Evolutionary conservation across 305 asterid genomes (phyloP), one percentile per base, ranked within the genome.

Genomic region (Fraxinus sp.): DNA sequence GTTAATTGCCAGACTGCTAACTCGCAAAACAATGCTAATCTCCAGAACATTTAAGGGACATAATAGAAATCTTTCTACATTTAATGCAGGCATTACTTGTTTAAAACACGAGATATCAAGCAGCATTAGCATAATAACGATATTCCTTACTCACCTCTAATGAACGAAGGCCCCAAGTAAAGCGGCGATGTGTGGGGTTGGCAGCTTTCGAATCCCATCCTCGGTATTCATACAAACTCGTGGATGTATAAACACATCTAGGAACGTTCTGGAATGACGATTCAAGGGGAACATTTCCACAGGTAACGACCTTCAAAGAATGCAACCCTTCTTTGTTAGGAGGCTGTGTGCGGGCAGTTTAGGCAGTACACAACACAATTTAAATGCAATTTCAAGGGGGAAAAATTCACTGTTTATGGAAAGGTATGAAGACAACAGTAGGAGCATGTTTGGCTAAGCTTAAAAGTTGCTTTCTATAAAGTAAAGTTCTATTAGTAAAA

Each of bases 171-270:
- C 97, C 97, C 97, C 97, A 93, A 1, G 97, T 89, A 84, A 93
- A 92, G 46, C 93, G 91, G 70, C 91, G 97, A 74, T 91, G 97
- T 3, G 92, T 88, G 41, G 93, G 87, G 82, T 93, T 93, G 75
- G 94, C 97, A 14, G 95, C 90, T 88, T 93, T 93, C 24, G 97
- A 91, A 86, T 91, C 95, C 95, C 94, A 93, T 70, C 97, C 97
- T 16, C 97, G 88, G 83, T 93, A 93, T 83, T 93, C 97, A 22
- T 84, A 88, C 86, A 93, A 86, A 83, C 94, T 88, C 26, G 97
- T 93, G 14, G 94, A 89, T 68, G 95, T 88, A 84, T 93, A 93
- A 46, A 93, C 95, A 76, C 97, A 93, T 86, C 97, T 85, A 18
- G 95, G 90, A 85, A 92, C 93, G 79, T 81, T 93, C 77, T 92